Evolutionary conservation across 768 basidiomycete species (phyloP), one percentile per base, ranked within the genome.

Genomic region (Suillus subaureus): DNA sequence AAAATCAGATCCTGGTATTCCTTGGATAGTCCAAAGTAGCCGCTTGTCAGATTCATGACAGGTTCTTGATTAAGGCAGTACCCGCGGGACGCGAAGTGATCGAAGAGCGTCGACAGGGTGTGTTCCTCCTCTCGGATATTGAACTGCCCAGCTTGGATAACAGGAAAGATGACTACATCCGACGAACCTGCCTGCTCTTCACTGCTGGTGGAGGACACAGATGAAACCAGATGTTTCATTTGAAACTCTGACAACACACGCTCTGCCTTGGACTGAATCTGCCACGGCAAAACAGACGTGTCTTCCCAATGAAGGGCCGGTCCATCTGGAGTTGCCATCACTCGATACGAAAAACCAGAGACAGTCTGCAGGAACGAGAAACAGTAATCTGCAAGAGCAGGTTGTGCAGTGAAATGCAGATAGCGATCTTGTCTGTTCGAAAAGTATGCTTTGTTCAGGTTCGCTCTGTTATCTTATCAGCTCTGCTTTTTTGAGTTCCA

Each of bases 351-450:
- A 74, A 93, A 94, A 1, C 81, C 77, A 0, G 89, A 85, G 61
- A 90, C 84, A 1, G 85, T 82, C 60, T 84, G 80, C 56, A 97
- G 79, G 72, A 97, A 95, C 33, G 89, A 86, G 67, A 87, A 84
- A 69, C 96, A 95, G 74, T 99, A 99, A 61, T 91, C 85, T 2
- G 95, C 87, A 5, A 99, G 78, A 1, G 73, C 72, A 1, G 84
- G 80, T 66, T 94, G 88, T 3, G 75, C 76, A 0, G 74, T 74
- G 73, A 99, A 90, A 64, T 88, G 87, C 12, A 99, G 77, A 75
- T 99, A 99, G 28, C 97, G 92, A 76, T 99, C 97, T 79, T 97
- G 95, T 21, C 97, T 88, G 70, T 98, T 86, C 1, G 94, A 91
- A 71, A 99, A 99, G 77, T 99, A 99, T 16, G 96, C 93, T 68